Evolutionary conservation across 2,329 filamentous ascomycete genomes (phyloP).

Genomic region (Calonectria honghensis): DNA sequence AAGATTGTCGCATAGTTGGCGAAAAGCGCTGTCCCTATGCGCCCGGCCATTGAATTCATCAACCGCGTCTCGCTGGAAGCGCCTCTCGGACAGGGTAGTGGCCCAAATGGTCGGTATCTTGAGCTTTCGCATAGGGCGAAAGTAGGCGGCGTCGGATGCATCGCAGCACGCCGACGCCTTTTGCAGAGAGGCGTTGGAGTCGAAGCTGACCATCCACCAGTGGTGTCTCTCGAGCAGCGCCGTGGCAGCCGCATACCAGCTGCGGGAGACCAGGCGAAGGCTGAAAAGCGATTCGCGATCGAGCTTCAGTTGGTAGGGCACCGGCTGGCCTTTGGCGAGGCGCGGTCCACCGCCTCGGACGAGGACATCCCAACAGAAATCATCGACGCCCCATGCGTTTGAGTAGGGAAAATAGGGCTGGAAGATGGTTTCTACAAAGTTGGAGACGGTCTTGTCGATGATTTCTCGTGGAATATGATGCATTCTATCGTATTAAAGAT

Average conservation of each 20-base stretch:
- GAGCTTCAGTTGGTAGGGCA: conserved; percentile 5
- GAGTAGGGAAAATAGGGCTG: conserved; percentile 26
- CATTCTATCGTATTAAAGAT: neutral
- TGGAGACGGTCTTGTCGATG: conserved; percentile 24
- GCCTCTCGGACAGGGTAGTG: neutral
- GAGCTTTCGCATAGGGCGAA: neutral
- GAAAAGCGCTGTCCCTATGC: neutral
- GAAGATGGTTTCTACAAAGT: conserved; percentile 19
- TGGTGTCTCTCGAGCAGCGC: neutral
- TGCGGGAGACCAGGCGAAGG: conserved; percentile 15
- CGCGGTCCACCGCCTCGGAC: conserved; percentile 14
- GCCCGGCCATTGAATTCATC: neutral
- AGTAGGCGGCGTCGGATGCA: neutral
- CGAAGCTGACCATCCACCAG: conserved; percentile 18
- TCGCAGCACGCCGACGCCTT: neutral
- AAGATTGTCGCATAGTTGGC: conserved; percentile 5
- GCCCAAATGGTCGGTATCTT: conserved; percentile 2
- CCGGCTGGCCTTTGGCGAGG: conserved; percentile 18
- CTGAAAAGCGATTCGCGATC: conserved; percentile 11
- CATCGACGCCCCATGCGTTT: neutral
- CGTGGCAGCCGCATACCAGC: neutral
- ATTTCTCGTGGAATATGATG: conserved; percentile 21
- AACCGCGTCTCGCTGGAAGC: neutral
- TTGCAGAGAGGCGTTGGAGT: neutral
- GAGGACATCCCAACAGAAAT: conserved; percentile 26